Percentiles rank a stretch among this genome's conserved stretches.
These are phyloP conservation scores for Nymphaea thermarum DNA, from an alignment of 164 flowering plant species.

Conservation along the genomic window DNA sequence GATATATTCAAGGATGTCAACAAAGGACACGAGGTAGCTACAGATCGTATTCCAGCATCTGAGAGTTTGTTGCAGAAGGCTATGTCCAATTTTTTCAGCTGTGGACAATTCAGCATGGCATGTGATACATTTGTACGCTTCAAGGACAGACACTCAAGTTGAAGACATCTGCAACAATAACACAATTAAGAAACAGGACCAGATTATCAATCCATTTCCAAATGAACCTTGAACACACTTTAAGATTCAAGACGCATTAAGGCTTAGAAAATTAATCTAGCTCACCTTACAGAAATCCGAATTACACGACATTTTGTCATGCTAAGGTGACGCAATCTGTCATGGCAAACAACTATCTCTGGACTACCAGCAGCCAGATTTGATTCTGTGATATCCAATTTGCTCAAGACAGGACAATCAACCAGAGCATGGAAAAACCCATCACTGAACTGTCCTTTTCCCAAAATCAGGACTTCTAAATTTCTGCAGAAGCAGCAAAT, in stretches of 20 bases:
- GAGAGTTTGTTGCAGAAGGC: slow-evolving; percentile 92
- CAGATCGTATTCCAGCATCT: slow-evolving; percentile 87
- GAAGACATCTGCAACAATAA: slow-evolving; percentile 64
- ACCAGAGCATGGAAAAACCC: slow-evolving; percentile 57
- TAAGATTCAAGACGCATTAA: not conserved
- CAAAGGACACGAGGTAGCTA: slow-evolving; percentile 66
- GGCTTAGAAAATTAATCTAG: no score
- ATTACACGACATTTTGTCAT: slow-evolving; percentile 73
- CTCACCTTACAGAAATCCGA: slow-evolving; percentile 72
- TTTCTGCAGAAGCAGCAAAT: slow-evolving; percentile 32
- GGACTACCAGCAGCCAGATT: slow-evolving; percentile 73
- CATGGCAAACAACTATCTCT: slow-evolving; percentile 70
- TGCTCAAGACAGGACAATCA: slow-evolving; percentile 55
- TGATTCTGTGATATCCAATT: slow-evolving; percentile 51
- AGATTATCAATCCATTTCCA: not conserved
- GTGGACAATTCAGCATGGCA: slow-evolving; percentile 67
- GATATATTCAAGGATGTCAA: slow-evolving; percentile 81
- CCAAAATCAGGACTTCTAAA: slow-evolving; percentile 58
- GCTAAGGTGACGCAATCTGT: slow-evolving; percentile 54
- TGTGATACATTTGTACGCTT: slow-evolving; percentile 91
- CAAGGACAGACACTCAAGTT: slow-evolving; percentile 67
- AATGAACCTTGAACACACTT: no score
- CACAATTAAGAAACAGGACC: not conserved
- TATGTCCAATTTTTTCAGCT: slow-evolving; percentile 62
- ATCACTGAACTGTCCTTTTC: slow-evolving; percentile 65